Conservation (phyloP, 805 yeast genomes). For the Schwanniomyces polymorphus region DNA sequence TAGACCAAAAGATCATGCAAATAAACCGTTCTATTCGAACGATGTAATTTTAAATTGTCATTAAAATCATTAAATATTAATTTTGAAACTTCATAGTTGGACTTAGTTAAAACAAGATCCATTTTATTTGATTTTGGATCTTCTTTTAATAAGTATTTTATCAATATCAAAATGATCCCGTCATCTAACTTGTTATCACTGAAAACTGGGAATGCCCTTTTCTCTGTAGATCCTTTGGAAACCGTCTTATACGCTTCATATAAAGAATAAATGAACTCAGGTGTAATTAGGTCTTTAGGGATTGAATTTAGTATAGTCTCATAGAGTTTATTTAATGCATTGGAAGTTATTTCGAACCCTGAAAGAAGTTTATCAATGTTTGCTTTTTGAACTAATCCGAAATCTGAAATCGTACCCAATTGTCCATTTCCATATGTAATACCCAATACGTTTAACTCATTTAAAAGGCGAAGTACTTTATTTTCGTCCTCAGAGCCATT, state of each 20-base stretch:
- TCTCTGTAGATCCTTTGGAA: neutral
- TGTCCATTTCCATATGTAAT: constrained; percentile 21
- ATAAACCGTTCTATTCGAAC: constrained; percentile 17
- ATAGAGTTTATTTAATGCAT: constrained; percentile 24
- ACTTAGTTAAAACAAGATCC: constrained; percentile 11
- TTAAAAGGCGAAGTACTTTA: constrained; percentile 18
- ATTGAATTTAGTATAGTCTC: constrained; percentile 17
- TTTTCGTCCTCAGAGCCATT: constrained; percentile 8
- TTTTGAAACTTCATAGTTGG: constrained; percentile 25
- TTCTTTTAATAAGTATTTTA: constrained; percentile 23
- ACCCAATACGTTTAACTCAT: constrained; percentile 26
- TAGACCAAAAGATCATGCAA: constrained; percentile 30
- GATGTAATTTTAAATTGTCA: constrained; percentile 9
- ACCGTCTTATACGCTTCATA: constrained; percentile 20
- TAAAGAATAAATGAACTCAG: constrained; percentile 16
- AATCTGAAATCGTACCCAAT: constrained; percentile 10
- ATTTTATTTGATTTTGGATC: constrained; percentile 16
- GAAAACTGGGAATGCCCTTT: constrained; percentile 8
- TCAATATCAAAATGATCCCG: constrained; percentile 16
- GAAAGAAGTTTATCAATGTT: constrained; percentile 26
- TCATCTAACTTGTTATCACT: constrained; percentile 14
- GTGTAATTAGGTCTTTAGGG: constrained; percentile 10
- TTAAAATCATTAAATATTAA: constrained; percentile 23
- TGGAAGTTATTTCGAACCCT: constrained; percentile 19
- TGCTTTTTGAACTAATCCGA: constrained; percentile 24